Base-by-base conservation (phyloP, 2,329 filamentous ascomycete genomes). In the Fusarium odoratissimum region DNA sequence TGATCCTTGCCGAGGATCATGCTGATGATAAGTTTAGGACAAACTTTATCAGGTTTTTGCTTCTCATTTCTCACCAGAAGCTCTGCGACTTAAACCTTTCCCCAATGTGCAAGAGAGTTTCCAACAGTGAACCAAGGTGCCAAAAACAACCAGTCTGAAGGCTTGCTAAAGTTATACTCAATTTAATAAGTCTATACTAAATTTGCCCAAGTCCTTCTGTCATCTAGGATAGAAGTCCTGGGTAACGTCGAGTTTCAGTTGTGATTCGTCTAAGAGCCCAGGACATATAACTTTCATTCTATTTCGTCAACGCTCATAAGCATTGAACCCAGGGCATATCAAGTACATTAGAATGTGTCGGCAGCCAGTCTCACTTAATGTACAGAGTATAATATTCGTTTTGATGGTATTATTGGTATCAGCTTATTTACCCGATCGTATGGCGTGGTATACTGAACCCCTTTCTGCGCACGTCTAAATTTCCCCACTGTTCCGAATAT, bases 391-490 rank as follows among this genome's bases (percentile, higher is more conserved):
- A 23, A 38, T 31, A 17, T 31, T 45, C 55, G 6, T 44, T 31
- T n/a, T 19, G 23, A 33, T 21, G 17, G 40, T 52, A 54, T 44
- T 64, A 62, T 35, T 28, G 16, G 46, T 54, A 51, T 54, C 30
- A 38, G 37, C 35, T 57, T 33, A 40, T 66, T 51, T 55, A 51
- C 66, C 38, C 49, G 46, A 49, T 58, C 52, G 25, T 55, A 55
- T 64, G 60, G 51, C 65, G 62, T 76, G 46, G 17, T 64, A 58
- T 70, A 58, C 58, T 64, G 37, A 66, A 49, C 64, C 60, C 42
- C 30, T 59, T 28, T 48, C 48, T 48, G 31, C 25, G 51, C 57
- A 48, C 42, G 44, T 73, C 55, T 66, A 72, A 63, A 33, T 51
- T 46, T 25, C 62, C 52, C 65, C 52, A 52, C 52, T 45, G 51